Base-by-base conservation (phyloP, 768 basidiomycete species). In the Kwoniella bestiolae region DNA sequence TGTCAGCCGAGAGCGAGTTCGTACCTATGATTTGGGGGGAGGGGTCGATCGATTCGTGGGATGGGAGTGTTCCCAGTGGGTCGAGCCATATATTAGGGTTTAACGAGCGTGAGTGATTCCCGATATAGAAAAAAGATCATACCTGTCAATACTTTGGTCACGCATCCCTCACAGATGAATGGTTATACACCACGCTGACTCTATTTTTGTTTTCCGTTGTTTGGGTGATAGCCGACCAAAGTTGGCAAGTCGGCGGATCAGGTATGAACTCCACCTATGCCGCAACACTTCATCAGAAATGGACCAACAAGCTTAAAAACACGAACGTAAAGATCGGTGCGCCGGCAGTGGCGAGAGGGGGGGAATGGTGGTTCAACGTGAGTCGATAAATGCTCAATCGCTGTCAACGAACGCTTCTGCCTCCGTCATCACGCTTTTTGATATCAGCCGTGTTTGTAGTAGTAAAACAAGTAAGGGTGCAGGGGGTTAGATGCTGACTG, bases 91-190 rank as follows among this genome's bases (percentile, higher is more conserved):
- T 79, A 25, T 53, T 76, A 44, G 59, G 66, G 12, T 76, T 76
- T 70, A 79, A 79, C 53, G 77, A 79, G 50, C 77, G 75, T 68
- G 68, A 76, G 71, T 70, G n/a, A n/a, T n/a, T n/a, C n/a, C n/a
- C n/a, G n/a, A n/a, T n/a, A n/a, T n/a, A n/a, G n/a, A n/a, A n/a
- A n/a, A n/a, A n/a, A n/a, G n/a, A n/a, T n/a, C n/a, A n/a, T n/a
- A n/a, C n/a, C n/a, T n/a, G n/a, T n/a, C n/a, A n/a, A n/a, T n/a
- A n/a, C n/a, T n/a, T n/a, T n/a, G n/a, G n/a, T n/a, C n/a, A n/a
- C n/a, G n/a, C n/a, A n/a, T n/a, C n/a, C n/a, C n/a, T n/a, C n/a
- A n/a, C n/a, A n/a, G n/a, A n/a, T n/a, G n/a, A n/a, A n/a, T n/a
- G n/a, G n/a, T n/a, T 8, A 21, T 28, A 34, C 23, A 12, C 29